Percentiles rank a stretch among this genome's conserved stretches.
phyloP scores from a whole-genome alignment of 2,329 filamentous ascomycete species.

The Purpureocillium takamizusanense region DNA sequence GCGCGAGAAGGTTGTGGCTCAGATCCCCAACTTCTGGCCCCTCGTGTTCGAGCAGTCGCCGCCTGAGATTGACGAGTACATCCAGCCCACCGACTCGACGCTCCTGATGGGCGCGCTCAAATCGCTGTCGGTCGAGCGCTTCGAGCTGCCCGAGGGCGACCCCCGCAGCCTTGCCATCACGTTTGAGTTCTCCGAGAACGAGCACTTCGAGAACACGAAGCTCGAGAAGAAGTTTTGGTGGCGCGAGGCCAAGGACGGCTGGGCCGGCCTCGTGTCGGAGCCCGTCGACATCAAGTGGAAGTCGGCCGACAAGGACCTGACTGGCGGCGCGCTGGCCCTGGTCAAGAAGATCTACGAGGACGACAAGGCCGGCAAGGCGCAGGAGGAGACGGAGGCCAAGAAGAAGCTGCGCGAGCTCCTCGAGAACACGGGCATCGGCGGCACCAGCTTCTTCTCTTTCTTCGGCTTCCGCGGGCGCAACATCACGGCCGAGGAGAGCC shows the following conservation, averaged over 20 bases:
- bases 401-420: constrained; percentile 45
- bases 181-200: constrained; percentile 74
- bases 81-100: constrained; percentile 70
- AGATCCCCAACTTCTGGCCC: constrained; percentile 89
- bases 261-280: constrained; percentile 74
- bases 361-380: constrained; percentile 33
- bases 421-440: constrained; percentile 52
- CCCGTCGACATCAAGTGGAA: constrained; percentile 87
- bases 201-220: constrained; percentile 67
- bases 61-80: constrained; percentile 77
- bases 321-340: constrained; percentile 67
- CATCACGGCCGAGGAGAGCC: constrained; percentile 64
- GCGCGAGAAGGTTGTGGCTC: constrained; percentile 59
- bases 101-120: constrained; percentile 62
- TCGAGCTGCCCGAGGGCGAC: constrained; percentile 69
- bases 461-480: constrained; percentile 71
- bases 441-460: constrained; percentile 77
- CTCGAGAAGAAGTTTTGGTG: constrained; percentile 92
- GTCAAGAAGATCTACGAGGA: constrained; percentile 61
- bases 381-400: constrained; percentile 36
- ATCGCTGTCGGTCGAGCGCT: constrained; percentile 65
- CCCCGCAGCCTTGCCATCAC: constrained; percentile 71
- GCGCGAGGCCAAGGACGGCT: constrained; percentile 59
- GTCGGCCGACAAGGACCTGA: constrained; percentile 63
- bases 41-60: constrained; percentile 84